Percentiles rank a stretch among this genome's conserved stretches.
These are phyloP conservation scores for Chaetoscypha palmicola DNA, from an alignment of 2,329 filamentous ascomycete genomes.

Conservation along the genomic window DNA sequence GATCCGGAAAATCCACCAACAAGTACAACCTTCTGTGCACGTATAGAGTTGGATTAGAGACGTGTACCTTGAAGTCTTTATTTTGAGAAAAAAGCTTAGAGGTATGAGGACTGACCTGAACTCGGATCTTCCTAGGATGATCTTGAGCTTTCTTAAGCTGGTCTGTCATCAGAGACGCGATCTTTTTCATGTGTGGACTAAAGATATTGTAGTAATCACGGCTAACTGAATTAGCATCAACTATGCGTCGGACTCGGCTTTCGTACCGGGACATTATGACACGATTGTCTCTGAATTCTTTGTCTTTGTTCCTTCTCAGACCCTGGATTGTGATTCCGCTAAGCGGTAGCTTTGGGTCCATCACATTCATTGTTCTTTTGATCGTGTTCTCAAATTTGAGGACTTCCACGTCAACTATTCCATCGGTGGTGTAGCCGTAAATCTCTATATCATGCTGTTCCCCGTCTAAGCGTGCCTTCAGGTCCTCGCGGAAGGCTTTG, in stretches of 20 bases:
- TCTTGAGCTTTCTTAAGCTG: no score
- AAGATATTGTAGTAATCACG: background rate
- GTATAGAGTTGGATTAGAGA: background rate
- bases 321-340: background rate
- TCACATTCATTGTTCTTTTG: slow-evolving; percentile 9
- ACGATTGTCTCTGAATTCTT: slow-evolving; percentile 4
- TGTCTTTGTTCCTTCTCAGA: background rate
- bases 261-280: slow-evolving; percentile 5
- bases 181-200: background rate
- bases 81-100: background rate
- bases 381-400: slow-evolving; percentile 12
- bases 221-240: background rate
- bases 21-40: slow-evolving; percentile 15
- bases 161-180: no score
- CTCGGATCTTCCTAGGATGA: no score
- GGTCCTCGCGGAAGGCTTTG: slow-evolving; percentile 9
- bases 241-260: background rate
- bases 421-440: slow-evolving; percentile 4
- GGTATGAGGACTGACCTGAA: background rate
- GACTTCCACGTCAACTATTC: slow-evolving; percentile 9
- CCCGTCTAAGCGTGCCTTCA: slow-evolving; percentile 5
- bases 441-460: slow-evolving; percentile 10
- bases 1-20: slow-evolving; percentile 13
- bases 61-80: background rate
- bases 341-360: background rate